Conservation (phyloP, 2,329 filamentous ascomycete species). For the Trichoderma hamatum region DNA sequence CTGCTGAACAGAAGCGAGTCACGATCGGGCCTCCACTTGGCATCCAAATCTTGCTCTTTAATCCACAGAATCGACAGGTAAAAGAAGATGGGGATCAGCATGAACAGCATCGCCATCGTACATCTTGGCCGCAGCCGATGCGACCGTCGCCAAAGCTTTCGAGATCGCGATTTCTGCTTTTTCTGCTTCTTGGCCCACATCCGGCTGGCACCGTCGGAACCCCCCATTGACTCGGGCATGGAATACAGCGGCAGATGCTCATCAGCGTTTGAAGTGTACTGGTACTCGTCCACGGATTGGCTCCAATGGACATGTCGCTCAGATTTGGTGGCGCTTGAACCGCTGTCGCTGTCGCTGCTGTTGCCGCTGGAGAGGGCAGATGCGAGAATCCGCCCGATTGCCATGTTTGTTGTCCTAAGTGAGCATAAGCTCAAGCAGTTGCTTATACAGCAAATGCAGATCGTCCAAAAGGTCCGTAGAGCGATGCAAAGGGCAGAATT, state of each 20-base stretch:
- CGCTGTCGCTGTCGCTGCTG: neutral
- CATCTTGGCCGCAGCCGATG: conserved; percentile 22
- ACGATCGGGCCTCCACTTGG: conserved; percentile 55
- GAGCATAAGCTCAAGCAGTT: neutral
- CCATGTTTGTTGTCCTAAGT: neutral
- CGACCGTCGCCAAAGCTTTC: conserved; percentile 19
- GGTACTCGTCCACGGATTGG: conserved; percentile 10
- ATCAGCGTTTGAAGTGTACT: neutral
- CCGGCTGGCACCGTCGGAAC: neutral
- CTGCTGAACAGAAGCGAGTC: conserved; percentile 52
- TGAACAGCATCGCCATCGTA: conserved; percentile 45
- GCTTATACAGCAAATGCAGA: neutral
- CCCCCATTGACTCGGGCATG: conserved; percentile 3
- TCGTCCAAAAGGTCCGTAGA: neutral
- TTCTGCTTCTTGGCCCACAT: conserved; percentile 17
- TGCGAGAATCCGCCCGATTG: neutral
- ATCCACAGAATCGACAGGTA: conserved; percentile 50
- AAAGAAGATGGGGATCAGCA: conserved; percentile 31
- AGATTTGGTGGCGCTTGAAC: conserved; percentile 1
- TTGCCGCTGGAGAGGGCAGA: conserved; percentile 8
- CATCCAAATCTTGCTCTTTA: conserved; percentile 47
- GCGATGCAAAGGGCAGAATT: neutral
- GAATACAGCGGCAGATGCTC: conserved; percentile 24
- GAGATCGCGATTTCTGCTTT: neutral
- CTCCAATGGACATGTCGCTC: conserved; percentile 23